These are phyloP conservation scores for Picea glauca DNA, from an alignment of 75 land plant genomes.

Conservation along the genomic window DNA sequence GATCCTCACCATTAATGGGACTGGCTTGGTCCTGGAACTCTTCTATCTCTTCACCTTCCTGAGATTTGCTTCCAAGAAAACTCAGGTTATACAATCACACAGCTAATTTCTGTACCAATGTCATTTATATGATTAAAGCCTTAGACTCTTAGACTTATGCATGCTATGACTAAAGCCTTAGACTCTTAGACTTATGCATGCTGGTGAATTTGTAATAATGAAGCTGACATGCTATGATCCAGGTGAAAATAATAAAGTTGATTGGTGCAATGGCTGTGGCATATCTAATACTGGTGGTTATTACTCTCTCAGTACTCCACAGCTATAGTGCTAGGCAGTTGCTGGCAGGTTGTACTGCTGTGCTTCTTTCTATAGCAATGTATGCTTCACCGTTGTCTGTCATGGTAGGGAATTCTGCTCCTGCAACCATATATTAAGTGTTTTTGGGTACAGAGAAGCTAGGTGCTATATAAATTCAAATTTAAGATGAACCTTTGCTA, in stretches of 20 bases:
- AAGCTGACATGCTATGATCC: conserved; percentile 8
- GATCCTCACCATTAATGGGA: conserved; percentile 65
- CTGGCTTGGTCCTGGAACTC: conserved; percentile 52
- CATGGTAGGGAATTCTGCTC: conserved; percentile 30
- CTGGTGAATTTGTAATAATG: background rate
- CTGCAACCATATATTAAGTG: too few relatives aligned
- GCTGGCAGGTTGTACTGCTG: conserved; percentile 17
- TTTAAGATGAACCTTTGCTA: too few relatives aligned
- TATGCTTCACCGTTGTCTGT: conserved; percentile 56
- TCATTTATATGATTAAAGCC: too few relatives aligned
- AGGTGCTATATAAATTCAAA: too few relatives aligned
- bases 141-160: too few relatives aligned
- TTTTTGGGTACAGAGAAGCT: too few relatives aligned
- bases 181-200: too few relatives aligned
- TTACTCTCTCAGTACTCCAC: too few relatives aligned
- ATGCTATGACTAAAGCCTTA: too few relatives aligned
- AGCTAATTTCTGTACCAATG: too few relatives aligned
- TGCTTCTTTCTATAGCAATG: conserved; percentile 33
- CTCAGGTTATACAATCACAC: background rate
- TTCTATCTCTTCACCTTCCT: conserved; percentile 49
- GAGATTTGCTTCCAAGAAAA: conserved; percentile 23
- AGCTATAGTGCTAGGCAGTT: background rate
- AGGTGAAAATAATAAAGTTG: conserved; percentile 11
- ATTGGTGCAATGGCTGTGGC: conserved; percentile 20
- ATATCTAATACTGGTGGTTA: background rate